These are phyloP conservation scores for Penicillium sp. DNA, from an alignment of 2,329 filamentous ascomycete genomes.

Conservation along the genomic window DNA sequence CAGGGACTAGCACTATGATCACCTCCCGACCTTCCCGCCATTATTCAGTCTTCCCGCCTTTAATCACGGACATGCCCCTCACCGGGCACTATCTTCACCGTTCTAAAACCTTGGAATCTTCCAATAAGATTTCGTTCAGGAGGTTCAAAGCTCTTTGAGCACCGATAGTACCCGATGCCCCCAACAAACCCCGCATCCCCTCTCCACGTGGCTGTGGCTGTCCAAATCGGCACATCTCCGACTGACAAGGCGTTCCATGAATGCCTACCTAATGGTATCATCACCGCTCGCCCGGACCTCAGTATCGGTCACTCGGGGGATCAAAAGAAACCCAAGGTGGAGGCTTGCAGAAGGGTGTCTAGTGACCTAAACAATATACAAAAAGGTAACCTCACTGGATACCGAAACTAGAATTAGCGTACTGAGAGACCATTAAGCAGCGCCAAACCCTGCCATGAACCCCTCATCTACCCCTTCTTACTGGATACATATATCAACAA, in stretches of 20 bases:
- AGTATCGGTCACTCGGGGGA: neutral
- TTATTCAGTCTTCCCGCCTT: neutral
- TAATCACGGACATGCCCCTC: neutral
- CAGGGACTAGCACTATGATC: neutral
- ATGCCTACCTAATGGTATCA: neutral
- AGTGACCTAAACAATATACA: neutral
- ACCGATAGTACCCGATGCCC: slow-evolving; percentile 9
- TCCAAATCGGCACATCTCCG: neutral
- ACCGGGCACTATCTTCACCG: neutral
- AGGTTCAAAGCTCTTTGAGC: neutral
- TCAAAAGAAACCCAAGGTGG: neutral
- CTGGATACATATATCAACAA: neutral
- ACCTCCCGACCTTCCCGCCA: slow-evolving; percentile 2
- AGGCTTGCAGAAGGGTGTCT: neutral
- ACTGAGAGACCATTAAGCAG: neutral
- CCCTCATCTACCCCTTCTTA: neutral
- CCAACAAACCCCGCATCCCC: slow-evolving; percentile 8
- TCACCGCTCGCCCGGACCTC: neutral
- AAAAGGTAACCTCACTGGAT: neutral
- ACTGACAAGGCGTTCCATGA: neutral
- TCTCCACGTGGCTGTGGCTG: slow-evolving; percentile 5
- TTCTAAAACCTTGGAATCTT: neutral
- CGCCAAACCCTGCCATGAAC: neutral
- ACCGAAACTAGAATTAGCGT: neutral
- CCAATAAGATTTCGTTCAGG: neutral